These are phyloP conservation scores for Starmerella bombicola DNA, from an alignment of 805 yeast genomes.

Conservation along the genomic window DNA sequence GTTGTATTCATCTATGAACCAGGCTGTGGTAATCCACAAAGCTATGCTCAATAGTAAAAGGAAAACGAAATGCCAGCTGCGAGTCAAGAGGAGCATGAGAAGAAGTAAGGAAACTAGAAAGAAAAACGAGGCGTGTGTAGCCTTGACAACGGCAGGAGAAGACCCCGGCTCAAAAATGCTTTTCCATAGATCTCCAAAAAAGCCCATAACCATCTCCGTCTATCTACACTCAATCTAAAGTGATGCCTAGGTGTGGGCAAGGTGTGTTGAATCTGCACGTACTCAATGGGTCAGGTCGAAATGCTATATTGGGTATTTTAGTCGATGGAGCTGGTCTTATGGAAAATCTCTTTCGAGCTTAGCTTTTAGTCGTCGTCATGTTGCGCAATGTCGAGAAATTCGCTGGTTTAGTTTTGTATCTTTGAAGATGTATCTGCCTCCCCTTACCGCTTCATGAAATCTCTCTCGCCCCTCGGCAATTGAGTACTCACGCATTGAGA, in stretches of 20 bases:
- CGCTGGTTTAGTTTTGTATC: constrained; percentile 3
- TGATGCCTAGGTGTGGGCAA: too few relatives aligned
- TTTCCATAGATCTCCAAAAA: constrained; percentile 65
- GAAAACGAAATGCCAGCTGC: constrained; percentile 52
- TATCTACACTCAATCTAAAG: too few relatives aligned
- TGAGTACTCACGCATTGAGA: constrained; percentile 6
- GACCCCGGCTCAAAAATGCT: constrained; percentile 89
- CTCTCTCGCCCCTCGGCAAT: background rate
- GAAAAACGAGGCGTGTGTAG: constrained; percentile 75
- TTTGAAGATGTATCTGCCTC: constrained; percentile 11
- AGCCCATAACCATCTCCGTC: constrained; percentile 16
- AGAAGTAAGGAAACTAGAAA: constrained; percentile 46
- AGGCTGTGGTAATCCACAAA: constrained; percentile 68
- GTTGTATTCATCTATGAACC: constrained; percentile 62
- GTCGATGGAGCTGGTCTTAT: too few relatives aligned
- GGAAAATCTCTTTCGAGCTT: too few relatives aligned
- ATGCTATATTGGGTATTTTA: too few relatives aligned
- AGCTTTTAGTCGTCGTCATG: too few relatives aligned
- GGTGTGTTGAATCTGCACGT: too few relatives aligned
- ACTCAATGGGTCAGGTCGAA: too few relatives aligned
- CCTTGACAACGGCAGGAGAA: constrained; percentile 73
- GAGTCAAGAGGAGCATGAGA: constrained; percentile 46
- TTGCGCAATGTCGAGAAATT: too few relatives aligned
- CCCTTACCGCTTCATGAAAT: constrained; percentile 9
- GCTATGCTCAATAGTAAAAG: constrained; percentile 44